Evolutionary conservation across 2,329 filamentous ascomycete genomes (phyloP).

Genomic region (Ophiocordyceps camponoti-leonardi): DNA sequence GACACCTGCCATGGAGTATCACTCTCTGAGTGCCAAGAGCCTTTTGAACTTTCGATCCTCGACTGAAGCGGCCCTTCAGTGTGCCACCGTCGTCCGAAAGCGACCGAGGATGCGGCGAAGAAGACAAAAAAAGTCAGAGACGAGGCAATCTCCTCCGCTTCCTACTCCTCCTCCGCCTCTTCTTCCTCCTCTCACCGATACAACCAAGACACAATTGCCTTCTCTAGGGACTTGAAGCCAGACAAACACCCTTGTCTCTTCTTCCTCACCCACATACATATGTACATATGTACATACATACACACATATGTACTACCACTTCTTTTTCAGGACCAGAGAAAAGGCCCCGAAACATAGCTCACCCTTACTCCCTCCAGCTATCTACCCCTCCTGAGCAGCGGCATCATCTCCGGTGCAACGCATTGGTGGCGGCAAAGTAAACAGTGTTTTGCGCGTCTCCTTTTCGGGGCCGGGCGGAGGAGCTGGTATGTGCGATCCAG

Average conservation of each 20-base stretch:
- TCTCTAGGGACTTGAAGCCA: too few species aligned
- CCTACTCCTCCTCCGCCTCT: background rate
- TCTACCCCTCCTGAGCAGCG: too few species aligned
- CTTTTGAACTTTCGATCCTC: constrained; percentile 2
- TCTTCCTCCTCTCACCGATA: background rate
- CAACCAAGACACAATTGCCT: too few species aligned
- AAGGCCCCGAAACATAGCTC: too few species aligned
- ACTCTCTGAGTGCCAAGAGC: constrained; percentile 1
- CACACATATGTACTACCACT: too few species aligned
- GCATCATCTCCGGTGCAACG: too few species aligned
- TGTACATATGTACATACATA: too few species aligned
- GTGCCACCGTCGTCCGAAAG: constrained; percentile 4
- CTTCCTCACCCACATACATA: too few species aligned
- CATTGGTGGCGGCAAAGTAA: background rate
- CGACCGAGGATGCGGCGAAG: constrained; percentile 4
- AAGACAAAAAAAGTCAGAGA: constrained; percentile 2
- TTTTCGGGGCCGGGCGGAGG: too few species aligned
- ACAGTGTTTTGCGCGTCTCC: background rate
- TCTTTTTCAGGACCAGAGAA: too few species aligned
- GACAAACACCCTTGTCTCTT: too few species aligned
- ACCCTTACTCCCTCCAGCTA: too few species aligned
- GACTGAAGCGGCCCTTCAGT: constrained; percentile 4
- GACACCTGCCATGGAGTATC: background rate
- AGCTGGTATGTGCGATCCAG: background rate
- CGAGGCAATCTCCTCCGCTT: background rate